A percentile compares a stretch with the other conserved stretches of the same genome.
Conservation (phyloP, 31 red algal genomes). For the Odonthalia washingtoniensis region DNA sequence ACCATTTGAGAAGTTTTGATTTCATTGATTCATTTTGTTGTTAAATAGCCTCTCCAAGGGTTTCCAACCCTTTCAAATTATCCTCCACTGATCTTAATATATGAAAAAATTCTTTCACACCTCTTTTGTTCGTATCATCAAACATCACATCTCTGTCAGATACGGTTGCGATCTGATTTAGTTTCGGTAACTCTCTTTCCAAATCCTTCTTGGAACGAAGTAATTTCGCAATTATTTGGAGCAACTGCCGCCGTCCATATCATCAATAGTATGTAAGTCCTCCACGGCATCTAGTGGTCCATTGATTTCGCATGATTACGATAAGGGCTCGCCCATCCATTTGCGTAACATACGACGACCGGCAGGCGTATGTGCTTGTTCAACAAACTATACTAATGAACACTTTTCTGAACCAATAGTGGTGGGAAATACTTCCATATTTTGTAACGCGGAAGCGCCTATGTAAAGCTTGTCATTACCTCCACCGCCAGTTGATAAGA, state of each 20-base stretch:
- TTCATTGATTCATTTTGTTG: not conserved
- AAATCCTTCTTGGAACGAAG: conserved; percentile 80
- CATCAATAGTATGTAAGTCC: conserved; percentile 66
- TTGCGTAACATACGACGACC: conserved; percentile 82
- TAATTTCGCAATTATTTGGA: conserved; percentile 37
- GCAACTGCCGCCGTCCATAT: conserved; percentile 31
- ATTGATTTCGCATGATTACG: conserved; percentile 58
- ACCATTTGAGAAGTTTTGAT: conserved; percentile 64
- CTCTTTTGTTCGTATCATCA: conserved; percentile 91
- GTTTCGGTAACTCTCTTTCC: conserved; percentile 75
- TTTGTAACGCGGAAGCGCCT: conserved; percentile 82
- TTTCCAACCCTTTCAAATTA: conserved; percentile 67
- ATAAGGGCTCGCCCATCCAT: conserved; percentile 88
- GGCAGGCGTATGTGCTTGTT: conserved; percentile 72
- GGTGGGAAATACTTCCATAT: conserved; percentile 80
- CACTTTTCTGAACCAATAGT: conserved; percentile 51
- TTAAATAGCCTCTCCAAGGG: conserved; percentile 31
- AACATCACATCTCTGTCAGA: conserved; percentile 85
- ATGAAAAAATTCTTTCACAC: conserved; percentile 83
- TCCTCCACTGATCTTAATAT: conserved; percentile 69
- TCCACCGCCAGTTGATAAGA: too few species aligned
- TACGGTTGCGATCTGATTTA: conserved; percentile 75
- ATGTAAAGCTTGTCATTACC: conserved; percentile 45
- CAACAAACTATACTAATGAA: conserved; percentile 78
- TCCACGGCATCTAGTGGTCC: conserved; percentile 85